Base-by-base conservation (phyloP, 352 stramenopile species). In the Globisporangium uncinulatum region DNA sequence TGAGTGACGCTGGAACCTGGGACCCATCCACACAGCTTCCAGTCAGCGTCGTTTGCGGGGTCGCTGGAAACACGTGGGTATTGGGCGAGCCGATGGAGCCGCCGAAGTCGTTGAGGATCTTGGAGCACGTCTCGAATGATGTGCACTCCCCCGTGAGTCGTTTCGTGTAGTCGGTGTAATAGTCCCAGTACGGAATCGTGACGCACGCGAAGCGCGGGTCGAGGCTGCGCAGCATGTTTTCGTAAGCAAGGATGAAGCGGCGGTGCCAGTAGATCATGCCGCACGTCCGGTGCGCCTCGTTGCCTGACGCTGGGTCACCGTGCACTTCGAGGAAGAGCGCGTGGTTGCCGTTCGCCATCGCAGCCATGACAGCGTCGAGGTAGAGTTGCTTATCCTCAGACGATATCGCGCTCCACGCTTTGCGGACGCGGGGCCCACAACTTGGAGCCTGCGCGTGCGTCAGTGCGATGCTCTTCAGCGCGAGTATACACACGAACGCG, bases 251-350 rank as follows among this genome's bases (percentile, higher is more conserved):
- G 2, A 94, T 67, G 17, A 92, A 71, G 9, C 76, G 54, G 10
- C 82, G 78, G 55, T 92, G 82, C 84, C 84, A 94, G 66, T 87
- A 90, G 50, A 89, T 72, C 65, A 92, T 92, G 73, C 89, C 87
- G 52, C 80, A 90, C 65, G 81, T 69, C 20, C 66, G 57, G 46
- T 87, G 73, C 6, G 74, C 77, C 29, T 83, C 60, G 44, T 57
- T 66, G 39, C 81, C 66, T 7, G 74, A 83, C 52, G 69, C 63
- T 65, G 76, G 75, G 49, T 87, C 77, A 0, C 69, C 80, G 67
- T 87, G 77, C 50, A 87, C 80, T 54, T 79, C 70, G 32, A 85
- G 46, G 57, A 86, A 85, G 56, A 82, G 77, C 49, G 73, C 72
- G 61, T 82, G 85, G 4, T 63, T 66, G 6, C 77, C 77, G 0